Evolutionary conservation across 1,284 basidiomycete species (phyloP).

Genomic region (Pseudozyma flocculosa): DNA sequence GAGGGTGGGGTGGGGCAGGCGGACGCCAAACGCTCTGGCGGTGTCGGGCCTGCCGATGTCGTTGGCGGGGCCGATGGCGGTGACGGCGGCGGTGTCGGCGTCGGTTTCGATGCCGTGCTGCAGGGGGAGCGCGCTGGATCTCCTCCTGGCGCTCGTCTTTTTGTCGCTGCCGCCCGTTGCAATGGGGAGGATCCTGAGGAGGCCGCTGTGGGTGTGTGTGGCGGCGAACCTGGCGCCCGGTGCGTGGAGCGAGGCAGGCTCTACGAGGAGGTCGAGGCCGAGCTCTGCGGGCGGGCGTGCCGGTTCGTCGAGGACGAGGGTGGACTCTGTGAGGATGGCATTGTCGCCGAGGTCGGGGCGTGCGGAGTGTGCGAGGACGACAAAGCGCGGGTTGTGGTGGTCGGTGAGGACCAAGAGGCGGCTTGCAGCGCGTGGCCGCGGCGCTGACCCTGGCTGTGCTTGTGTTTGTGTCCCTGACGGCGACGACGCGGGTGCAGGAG

Average conservation of each 20-base stretch:
- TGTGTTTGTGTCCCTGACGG: too few relatives aligned
- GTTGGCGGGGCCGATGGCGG: conserved; percentile 8
- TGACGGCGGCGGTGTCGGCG: conserved; percentile 9
- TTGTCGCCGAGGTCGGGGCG: conserved; percentile 6
- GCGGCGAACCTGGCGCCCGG: conserved; percentile 10
- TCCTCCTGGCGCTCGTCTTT: too few relatives aligned
- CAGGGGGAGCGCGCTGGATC: too few relatives aligned
- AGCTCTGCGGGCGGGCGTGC: conserved; percentile 42
- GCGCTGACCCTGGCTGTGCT: background rate
- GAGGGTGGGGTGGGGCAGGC: conserved; percentile 49
- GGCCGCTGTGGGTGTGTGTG: conserved; percentile 40
- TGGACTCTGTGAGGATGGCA: conserved; percentile 12
- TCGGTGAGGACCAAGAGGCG: conserved; percentile 43
- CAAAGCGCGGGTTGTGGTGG: conserved; percentile 36
- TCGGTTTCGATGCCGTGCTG: background rate
- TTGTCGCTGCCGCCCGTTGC: too few relatives aligned
- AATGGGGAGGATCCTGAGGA: conserved; percentile 14
- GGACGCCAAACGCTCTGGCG: conserved; percentile 17
- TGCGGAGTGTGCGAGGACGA: conserved; percentile 13
- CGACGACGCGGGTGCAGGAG: too few relatives aligned
- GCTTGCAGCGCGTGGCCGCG: conserved; percentile 2
- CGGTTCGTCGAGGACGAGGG: conserved; percentile 34
- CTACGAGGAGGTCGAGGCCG: conserved; percentile 22
- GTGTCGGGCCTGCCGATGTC: conserved; percentile 3
- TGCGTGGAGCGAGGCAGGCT: conserved; percentile 6